These are phyloP conservation scores for Scedosporium aurantiacum DNA, from an alignment of 2,329 filamentous ascomycete genomes.

Conservation along the genomic window DNA sequence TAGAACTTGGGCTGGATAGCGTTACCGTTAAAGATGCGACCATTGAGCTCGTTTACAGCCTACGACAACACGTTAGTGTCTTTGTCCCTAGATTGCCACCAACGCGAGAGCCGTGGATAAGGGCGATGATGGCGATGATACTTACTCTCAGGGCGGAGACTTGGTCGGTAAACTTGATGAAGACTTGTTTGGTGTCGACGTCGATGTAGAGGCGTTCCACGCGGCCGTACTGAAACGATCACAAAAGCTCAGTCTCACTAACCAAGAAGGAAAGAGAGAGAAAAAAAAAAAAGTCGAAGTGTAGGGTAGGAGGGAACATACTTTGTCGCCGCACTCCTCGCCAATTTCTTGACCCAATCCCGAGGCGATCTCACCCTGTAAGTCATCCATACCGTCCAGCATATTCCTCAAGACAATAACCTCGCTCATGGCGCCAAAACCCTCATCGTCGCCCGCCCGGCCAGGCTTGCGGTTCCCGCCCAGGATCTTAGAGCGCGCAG, in stretches of 20 bases:
- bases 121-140: conserved; percentile 12
- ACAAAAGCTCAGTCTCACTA: background rate
- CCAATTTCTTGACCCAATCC: conserved; percentile 88
- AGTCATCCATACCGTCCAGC: conserved; percentile 68
- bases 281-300: too few relatives aligned
- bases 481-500: conserved; percentile 62
- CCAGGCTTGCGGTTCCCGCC: conserved; percentile 52
- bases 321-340: conserved; percentile 78
- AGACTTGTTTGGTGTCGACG: conserved; percentile 56
- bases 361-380: conserved; percentile 65
- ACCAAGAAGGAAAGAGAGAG: background rate
- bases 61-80: conserved; percentile 20
- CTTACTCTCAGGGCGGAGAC: conserved; percentile 74
- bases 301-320: conserved; percentile 25
- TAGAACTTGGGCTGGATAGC: conserved; percentile 74
- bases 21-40: conserved; percentile 81
- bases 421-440: conserved; percentile 64
- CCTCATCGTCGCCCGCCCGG: conserved; percentile 20
- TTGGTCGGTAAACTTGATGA: conserved; percentile 83
- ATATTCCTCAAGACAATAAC: conserved; percentile 78
- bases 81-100: conserved; percentile 7
- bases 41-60: conserved; percentile 84
- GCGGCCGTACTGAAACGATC: conserved; percentile 54
- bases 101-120: background rate
- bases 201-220: conserved; percentile 74